Percentiles rank a stretch among this genome's conserved stretches.
Evolutionary conservation across 352 stramenopile genomes (phyloP).

Genomic region (Phytophthora brassicae): DNA sequence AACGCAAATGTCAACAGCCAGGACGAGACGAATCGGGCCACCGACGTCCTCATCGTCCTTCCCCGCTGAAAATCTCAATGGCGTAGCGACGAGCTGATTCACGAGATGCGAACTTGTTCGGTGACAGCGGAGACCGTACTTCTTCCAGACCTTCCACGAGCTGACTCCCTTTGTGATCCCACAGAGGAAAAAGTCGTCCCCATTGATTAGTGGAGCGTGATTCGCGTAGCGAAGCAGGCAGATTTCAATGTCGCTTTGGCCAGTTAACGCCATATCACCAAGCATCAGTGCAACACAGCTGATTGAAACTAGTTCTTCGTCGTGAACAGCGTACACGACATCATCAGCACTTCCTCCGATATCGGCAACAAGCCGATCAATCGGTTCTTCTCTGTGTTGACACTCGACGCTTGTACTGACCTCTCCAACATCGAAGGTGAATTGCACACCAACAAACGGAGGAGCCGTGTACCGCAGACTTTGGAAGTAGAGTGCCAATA

Average conservation of each 20-base stretch:
- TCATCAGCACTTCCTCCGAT: conserved; percentile 37
- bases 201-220: conserved; percentile 64
- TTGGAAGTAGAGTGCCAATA: conserved; percentile 69
- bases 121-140: conserved; percentile 49
- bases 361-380: conserved; percentile 65
- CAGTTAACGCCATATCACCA: conserved; percentile 11
- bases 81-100: conserved; percentile 47
- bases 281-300: conserved; percentile 57
- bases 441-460: conserved; percentile 55
- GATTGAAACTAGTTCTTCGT: conserved; percentile 31
- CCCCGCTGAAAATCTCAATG: conserved; percentile 21
- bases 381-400: conserved; percentile 37
- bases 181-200: conserved; percentile 61
- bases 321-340: conserved; percentile 46
- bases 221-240: conserved; percentile 75
- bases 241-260: conserved; percentile 47
- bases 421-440: conserved; percentile 50
- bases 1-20: conserved; percentile 60
- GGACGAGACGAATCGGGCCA: conserved; percentile 33
- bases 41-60: conserved; percentile 4
- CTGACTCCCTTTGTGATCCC: conserved; percentile 47
- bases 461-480: conserved; percentile 61
- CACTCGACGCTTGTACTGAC: conserved; percentile 43
- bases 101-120: conserved; percentile 39
- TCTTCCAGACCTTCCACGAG: conserved; percentile 54